Evolutionary conservation across 2,329 filamentous ascomycete genomes (phyloP), one percentile per base, ranked within the genome.

Genomic region (Pyrenochaeta sp.): DNA sequence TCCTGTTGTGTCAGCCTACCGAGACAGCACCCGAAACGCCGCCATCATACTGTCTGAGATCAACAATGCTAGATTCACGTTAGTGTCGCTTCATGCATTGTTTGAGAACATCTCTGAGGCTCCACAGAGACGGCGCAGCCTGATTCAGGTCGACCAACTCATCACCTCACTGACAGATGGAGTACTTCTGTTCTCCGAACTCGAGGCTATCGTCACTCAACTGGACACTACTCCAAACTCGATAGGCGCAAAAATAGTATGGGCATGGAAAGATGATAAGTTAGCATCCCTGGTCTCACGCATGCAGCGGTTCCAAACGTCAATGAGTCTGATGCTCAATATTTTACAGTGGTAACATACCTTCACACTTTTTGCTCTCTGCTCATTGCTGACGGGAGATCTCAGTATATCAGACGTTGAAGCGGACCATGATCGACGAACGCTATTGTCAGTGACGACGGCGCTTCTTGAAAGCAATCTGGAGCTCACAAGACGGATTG

Each of bases 121-220:
- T 19, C 36, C 52, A 19, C 43, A n/a, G 8, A 45, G 22, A 15
- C 52, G 46, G n/a, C 45, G 27, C 27, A 28, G 36, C 13, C 34
- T 57, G 3, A 62, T 62, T 52, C 56, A 53, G 25, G 15, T 57
- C 15, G 57, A 62, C 42, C 49, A 56, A 12, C 27, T 62, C 25
- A 50, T 52, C 15, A 49, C 40, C 8, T 46, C 44, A 2, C 42
- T 62, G n/a, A 52, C 48, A 10, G 56, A 62, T 56, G 59, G 59
- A 5, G 52, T 56, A 2, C 44, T 62, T 25, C 43, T 62, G n/a
- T 62, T 62, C 34, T 50, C 40, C 9, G 59, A 59, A 22, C 46
- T 62, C 4, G 47, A 74, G 48, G 5, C 58, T 40, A 47, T 71
- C 61, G 34, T 73, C n/a, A 25, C 6, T 27, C 51, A 25, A 15